Evolutionary conservation across 257 asterid genomes (phyloP).

Genomic region (Solanum rostratum): DNA sequence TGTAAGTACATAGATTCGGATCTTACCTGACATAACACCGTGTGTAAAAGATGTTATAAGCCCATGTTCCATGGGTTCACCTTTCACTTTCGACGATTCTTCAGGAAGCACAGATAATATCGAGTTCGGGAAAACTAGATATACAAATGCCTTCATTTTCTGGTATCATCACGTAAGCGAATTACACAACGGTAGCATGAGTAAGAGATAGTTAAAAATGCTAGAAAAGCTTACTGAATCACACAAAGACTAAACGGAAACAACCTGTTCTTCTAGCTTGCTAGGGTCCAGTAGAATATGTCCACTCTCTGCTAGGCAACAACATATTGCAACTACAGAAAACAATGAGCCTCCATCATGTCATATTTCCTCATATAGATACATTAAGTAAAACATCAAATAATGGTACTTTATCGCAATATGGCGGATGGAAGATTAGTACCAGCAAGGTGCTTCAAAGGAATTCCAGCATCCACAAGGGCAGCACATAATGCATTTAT

Average conservation of each 20-base stretch:
- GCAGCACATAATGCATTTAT: slow-evolving; percentile 93
- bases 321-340: slow-evolving; percentile 58
- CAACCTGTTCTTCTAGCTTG: slow-evolving; percentile 82
- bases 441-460: slow-evolving; percentile 82
- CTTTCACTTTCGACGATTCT: slow-evolving; percentile 25
- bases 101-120: slow-evolving; percentile 45
- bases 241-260: neutral
- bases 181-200: neutral
- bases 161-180: slow-evolving; percentile 19
- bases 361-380: neutral
- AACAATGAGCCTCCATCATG: neutral
- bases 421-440: slow-evolving; percentile 2
- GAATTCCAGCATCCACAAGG: slow-evolving; percentile 85
- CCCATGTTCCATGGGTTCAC: slow-evolving; percentile 37
- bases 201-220: neutral
- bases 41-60: slow-evolving; percentile 70
- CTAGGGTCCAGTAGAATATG: slow-evolving; percentile 62
- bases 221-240: neutral
- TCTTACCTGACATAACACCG: slow-evolving; percentile 68
- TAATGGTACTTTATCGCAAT: neutral
- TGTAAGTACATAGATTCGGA: neutral
- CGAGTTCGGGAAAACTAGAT: slow-evolving; percentile 67
- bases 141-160: slow-evolving; percentile 69
- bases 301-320: slow-evolving; percentile 60
- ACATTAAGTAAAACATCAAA: neutral